These are phyloP conservation scores for Bremia lactucae DNA, from an alignment of 352 stramenopile species.

Conservation along the genomic window DNA sequence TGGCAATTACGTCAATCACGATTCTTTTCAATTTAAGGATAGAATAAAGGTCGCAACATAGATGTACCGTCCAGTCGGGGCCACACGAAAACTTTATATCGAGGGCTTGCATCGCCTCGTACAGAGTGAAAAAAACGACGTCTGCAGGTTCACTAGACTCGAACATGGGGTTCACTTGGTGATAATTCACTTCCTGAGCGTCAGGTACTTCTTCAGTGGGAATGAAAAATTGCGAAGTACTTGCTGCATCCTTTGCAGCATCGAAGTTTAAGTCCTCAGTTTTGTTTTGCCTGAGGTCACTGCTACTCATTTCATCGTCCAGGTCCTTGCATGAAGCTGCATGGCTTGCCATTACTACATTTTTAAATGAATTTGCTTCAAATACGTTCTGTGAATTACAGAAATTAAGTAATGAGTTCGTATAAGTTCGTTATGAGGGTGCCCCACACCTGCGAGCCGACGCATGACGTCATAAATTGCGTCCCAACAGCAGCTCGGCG, in stretches of 20 bases:
- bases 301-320: no score
- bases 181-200: no score
- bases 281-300: no score
- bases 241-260: conserved; percentile 4
- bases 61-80: conserved; percentile 48
- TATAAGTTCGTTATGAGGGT: neutral
- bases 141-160: conserved; percentile 41
- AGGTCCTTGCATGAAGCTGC: no score
- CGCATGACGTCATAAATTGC: conserved; percentile 44
- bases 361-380: conserved; percentile 12
- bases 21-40: no score
- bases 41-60: no score
- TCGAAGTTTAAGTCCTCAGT: conserved; percentile 18
- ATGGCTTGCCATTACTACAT: no score
- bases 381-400: conserved; percentile 16
- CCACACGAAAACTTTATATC: conserved; percentile 46
- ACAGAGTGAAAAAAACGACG: conserved; percentile 42
- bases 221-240: conserved; percentile 16
- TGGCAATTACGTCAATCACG: no score
- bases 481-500: conserved; percentile 41
- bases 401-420: conserved; percentile 2
- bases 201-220: conserved; percentile 46
- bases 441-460: conserved; percentile 40
- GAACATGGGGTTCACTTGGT: conserved; percentile 66
- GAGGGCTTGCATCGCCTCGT: conserved; percentile 29